Conservation (phyloP, 345 rosid species). For the Anacardium occidentale region DNA sequence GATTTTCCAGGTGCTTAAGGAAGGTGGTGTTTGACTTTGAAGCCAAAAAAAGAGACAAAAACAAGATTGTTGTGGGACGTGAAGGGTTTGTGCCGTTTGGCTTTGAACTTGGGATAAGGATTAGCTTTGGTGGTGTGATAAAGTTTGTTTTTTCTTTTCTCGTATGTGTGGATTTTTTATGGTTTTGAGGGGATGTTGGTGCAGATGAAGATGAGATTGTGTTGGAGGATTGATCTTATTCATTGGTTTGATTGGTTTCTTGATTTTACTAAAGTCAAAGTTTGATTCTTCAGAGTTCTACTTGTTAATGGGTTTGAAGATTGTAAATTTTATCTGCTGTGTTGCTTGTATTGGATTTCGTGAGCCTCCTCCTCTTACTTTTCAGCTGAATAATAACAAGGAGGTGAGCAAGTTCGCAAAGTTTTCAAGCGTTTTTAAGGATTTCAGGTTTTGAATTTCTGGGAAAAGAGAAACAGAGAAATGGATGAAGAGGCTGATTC, state of each 20-base stretch:
- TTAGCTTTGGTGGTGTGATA: constrained; percentile 14
- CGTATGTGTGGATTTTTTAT: constrained; percentile 11
- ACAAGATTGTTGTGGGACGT: constrained; percentile 1
- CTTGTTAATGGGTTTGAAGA: constrained; percentile 27
- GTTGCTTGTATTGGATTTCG: constrained; percentile 19
- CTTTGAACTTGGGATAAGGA: constrained; percentile 21
- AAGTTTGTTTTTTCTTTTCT: constrained; percentile 10
- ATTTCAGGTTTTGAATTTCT: constrained; percentile 15
- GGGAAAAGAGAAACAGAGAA: constrained; percentile 10
- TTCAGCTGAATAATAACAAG: constrained; percentile 26
- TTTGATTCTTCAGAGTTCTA: constrained; percentile 18
- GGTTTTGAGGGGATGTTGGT: constrained; percentile 24
- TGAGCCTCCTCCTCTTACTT: constrained; percentile 16
- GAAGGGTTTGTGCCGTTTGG: constrained; percentile 24
- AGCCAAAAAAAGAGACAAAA: constrained; percentile 1
- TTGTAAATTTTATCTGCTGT: constrained; percentile 24
- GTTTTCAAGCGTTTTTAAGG: constrained; percentile 23
- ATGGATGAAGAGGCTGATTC: constrained; percentile 79
- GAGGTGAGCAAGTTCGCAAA: constrained; percentile 17
- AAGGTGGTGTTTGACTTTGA: constrained; percentile 49
- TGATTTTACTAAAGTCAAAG: constrained; percentile 18
- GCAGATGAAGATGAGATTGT: constrained; percentile 31
- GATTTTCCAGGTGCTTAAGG: constrained; percentile 52
- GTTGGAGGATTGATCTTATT: constrained; percentile 22
- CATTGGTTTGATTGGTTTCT: constrained; percentile 39